These are phyloP conservation scores for Sistotremastrum niveocremeum DNA, from an alignment of 768 basidiomycete genomes.

Conservation along the genomic window DNA sequence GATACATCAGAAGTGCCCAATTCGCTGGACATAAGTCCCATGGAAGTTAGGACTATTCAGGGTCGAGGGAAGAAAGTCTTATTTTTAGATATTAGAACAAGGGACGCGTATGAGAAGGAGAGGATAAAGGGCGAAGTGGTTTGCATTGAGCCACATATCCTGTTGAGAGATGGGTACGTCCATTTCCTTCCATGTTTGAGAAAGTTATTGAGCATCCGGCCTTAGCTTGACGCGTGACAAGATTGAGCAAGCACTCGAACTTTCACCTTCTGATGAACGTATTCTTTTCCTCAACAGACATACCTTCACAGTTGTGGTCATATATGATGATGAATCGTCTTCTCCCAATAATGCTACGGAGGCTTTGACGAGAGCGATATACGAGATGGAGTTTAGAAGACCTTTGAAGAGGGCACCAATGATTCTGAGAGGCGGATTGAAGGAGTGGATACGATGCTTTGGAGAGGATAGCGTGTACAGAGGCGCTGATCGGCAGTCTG, in stretches of 20 bases:
- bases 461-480: constrained; percentile 25
- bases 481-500: background rate
- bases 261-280: constrained; percentile 58
- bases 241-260: constrained; percentile 62
- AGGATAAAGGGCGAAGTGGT: constrained; percentile 59
- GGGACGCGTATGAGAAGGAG: constrained; percentile 62
- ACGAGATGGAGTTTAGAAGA: constrained; percentile 59
- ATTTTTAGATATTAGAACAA: constrained; percentile 69
- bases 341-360: constrained; percentile 38
- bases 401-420: constrained; percentile 64
- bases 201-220: background rate
- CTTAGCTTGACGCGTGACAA: constrained; percentile 47
- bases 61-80: constrained; percentile 38
- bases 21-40: too few species aligned
- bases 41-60: too few species aligned
- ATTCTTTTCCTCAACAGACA: constrained; percentile 73
- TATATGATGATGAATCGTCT: constrained; percentile 64
- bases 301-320: constrained; percentile 76
- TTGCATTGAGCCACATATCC: constrained; percentile 75
- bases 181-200: background rate
- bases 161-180: constrained; percentile 53
- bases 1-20: too few species aligned
- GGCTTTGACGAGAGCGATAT: constrained; percentile 52
- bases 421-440: constrained; percentile 72
- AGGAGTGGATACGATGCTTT: constrained; percentile 56